These are phyloP conservation scores for Clathrospora elynae DNA, from an alignment of 2,329 filamentous ascomycete genomes.

Conservation along the genomic window DNA sequence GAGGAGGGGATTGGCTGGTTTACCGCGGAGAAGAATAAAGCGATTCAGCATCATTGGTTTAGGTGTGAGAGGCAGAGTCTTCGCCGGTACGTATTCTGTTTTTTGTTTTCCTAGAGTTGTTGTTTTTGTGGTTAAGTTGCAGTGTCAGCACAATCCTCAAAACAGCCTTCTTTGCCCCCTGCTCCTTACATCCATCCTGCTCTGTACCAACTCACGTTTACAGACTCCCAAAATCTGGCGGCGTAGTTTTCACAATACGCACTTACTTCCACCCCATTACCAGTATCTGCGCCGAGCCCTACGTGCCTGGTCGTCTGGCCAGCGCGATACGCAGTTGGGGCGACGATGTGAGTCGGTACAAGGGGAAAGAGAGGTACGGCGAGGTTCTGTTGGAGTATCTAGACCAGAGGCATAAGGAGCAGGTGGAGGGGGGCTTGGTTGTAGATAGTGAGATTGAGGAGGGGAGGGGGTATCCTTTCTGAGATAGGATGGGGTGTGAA, in stretches of 20 bases:
- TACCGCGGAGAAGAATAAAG: constrained; percentile 70
- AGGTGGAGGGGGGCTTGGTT: constrained; percentile 70
- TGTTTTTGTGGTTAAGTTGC: too few species aligned
- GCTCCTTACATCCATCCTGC: too few species aligned
- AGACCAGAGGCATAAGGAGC: constrained; percentile 74
- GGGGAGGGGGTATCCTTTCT: constrained; percentile 65
- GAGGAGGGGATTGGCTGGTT: constrained; percentile 68
- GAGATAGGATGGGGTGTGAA: background rate
- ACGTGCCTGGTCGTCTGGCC: constrained; percentile 77
- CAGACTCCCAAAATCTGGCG: constrained; percentile 53
- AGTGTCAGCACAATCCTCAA: too few species aligned
- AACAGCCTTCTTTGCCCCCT: too few species aligned
- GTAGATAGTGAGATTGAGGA: constrained; percentile 65
- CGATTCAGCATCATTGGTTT: constrained; percentile 76
- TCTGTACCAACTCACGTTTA: background rate
- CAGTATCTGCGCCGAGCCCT: constrained; percentile 70
- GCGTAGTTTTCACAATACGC: constrained; percentile 72
- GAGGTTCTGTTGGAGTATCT: constrained; percentile 77
- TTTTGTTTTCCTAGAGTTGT: background rate
- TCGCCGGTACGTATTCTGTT: constrained; percentile 51
- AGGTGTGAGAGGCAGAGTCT: constrained; percentile 76
- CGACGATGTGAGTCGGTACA: constrained; percentile 75
- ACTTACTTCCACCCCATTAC: constrained; percentile 78
- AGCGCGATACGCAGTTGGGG: constrained; percentile 83
- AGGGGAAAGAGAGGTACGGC: constrained; percentile 75